These are phyloP conservation scores for Cerrena zonata DNA, from an alignment of 1,284 basidiomycete genomes.

Conservation along the genomic window DNA sequence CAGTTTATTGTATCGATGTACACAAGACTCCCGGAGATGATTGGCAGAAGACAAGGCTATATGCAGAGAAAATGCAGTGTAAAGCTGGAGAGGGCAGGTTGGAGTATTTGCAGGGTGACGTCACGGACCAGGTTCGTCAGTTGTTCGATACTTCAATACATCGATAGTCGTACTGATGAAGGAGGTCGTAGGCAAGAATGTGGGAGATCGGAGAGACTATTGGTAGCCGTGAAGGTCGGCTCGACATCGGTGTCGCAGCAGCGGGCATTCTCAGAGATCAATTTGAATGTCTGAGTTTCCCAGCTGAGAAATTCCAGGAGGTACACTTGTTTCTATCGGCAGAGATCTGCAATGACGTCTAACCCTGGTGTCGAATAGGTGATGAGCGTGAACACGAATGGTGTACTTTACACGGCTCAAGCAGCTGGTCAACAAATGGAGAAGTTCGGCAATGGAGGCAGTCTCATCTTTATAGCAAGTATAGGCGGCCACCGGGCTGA, in stretches of 20 bases:
- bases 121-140: constrained; percentile 44
- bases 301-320: constrained; percentile 63
- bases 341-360: background rate
- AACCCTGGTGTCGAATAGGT: constrained; percentile 52
- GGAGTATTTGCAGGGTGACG: constrained; percentile 63
- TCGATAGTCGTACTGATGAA: too few relatives aligned
- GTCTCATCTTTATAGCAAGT: constrained; percentile 77
- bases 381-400: constrained; percentile 68
- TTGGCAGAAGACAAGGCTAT: constrained; percentile 53
- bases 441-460: constrained; percentile 64
- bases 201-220: constrained; percentile 54
- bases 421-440: constrained; percentile 73
- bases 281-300: constrained; percentile 48
- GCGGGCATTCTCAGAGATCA: constrained; percentile 64
- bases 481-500: constrained; percentile 85
- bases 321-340: constrained; percentile 25
- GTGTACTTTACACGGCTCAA: constrained; percentile 73
- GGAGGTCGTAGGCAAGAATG: constrained; percentile 28
- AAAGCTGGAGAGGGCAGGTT: constrained; percentile 39
- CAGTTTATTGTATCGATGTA: constrained; percentile 73
- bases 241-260: constrained; percentile 73
- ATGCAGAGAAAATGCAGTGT: constrained; percentile 40
- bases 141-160: background rate
- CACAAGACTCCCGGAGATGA: constrained; percentile 59
- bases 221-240: constrained; percentile 54